Percentiles rank a stretch among this genome's conserved stretches.
Evolutionary conservation across 2,329 filamentous ascomycete genomes (phyloP).

Genomic region (Pseudopyrenochaeta lycopersici): DNA sequence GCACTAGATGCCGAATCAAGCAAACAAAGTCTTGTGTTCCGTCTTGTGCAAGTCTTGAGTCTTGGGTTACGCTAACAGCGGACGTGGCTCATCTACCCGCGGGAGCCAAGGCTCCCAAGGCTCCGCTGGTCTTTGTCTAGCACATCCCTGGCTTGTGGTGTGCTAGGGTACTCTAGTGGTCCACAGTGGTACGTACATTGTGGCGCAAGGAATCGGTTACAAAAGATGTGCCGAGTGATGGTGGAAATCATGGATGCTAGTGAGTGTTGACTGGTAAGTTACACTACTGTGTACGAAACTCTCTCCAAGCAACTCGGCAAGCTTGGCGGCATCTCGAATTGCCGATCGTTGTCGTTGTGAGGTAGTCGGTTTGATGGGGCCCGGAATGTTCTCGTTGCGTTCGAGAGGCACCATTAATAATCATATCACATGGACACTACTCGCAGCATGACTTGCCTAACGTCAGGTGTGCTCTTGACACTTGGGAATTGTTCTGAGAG

Average conservation of each 20-base stretch:
- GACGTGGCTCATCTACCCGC: slow-evolving; percentile 12
- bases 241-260: too few species aligned
- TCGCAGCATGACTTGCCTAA: background rate
- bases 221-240: background rate
- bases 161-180: background rate
- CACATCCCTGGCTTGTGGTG: slow-evolving; percentile 10
- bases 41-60: slow-evolving; percentile 15
- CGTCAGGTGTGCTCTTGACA: too few species aligned
- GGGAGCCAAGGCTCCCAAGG: slow-evolving; percentile 20
- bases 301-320: slow-evolving; percentile 13
- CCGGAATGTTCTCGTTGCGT: slow-evolving; percentile 7
- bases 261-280: slow-evolving; percentile 5
- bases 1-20: slow-evolving; percentile 22
- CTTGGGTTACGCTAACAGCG: slow-evolving; percentile 13
- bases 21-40: slow-evolving; percentile 10
- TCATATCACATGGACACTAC: background rate
- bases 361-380: background rate
- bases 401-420: background rate
- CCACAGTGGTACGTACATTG: slow-evolving; percentile 2
- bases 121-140: slow-evolving; percentile 21
- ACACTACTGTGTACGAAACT: background rate
- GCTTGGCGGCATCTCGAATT: slow-evolving; percentile 17
- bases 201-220: slow-evolving; percentile 3
- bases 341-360: slow-evolving; percentile 15
- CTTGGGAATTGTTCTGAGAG: too few species aligned